Percentiles rank a stretch among this genome's conserved stretches.
These are phyloP conservation scores for Diplodia seriata DNA, from an alignment of 2,329 filamentous ascomycete genomes.

Conservation along the genomic window DNA sequence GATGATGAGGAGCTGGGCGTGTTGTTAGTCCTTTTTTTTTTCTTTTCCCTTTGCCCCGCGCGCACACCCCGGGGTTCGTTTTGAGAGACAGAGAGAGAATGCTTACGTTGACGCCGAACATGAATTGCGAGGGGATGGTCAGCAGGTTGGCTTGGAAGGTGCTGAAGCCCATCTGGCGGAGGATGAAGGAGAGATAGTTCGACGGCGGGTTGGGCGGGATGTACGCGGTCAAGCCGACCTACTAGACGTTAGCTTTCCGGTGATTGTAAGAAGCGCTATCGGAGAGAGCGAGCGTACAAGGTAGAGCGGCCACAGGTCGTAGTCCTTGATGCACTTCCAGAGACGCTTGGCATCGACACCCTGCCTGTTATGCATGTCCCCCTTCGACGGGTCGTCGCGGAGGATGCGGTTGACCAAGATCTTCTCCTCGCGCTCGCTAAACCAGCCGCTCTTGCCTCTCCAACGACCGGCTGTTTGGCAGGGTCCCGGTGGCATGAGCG, in stretches of 20 bases:
- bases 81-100: no score
- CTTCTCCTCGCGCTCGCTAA: constrained; percentile 21
- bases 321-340: constrained; percentile 46
- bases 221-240: constrained; percentile 47
- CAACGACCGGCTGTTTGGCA: constrained; percentile 21
- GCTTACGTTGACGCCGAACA: constrained; percentile 50
- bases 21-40: not conserved
- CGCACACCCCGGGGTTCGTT: no score
- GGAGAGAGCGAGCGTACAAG: constrained; percentile 6
- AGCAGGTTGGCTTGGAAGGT: constrained; percentile 41
- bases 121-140: constrained; percentile 42
- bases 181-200: constrained; percentile 56
- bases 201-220: constrained; percentile 53
- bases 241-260: not conserved
- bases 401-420: constrained; percentile 31
- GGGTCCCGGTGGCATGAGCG: constrained; percentile 11
- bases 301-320: constrained; percentile 50
- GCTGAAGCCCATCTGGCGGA: constrained; percentile 51
- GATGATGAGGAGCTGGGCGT: constrained; percentile 52
- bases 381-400: constrained; percentile 37
- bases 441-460: constrained; percentile 22
- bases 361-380: constrained; percentile 48
- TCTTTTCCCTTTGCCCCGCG: no score
- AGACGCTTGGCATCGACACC: constrained; percentile 42
- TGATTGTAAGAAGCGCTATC: rapidly evolving